Percentiles rank a stretch among this genome's conserved stretches.
Evolutionary conservation across 1,284 basidiomycete species (phyloP).

Genomic region (Lignosus rhinocerotis): DNA sequence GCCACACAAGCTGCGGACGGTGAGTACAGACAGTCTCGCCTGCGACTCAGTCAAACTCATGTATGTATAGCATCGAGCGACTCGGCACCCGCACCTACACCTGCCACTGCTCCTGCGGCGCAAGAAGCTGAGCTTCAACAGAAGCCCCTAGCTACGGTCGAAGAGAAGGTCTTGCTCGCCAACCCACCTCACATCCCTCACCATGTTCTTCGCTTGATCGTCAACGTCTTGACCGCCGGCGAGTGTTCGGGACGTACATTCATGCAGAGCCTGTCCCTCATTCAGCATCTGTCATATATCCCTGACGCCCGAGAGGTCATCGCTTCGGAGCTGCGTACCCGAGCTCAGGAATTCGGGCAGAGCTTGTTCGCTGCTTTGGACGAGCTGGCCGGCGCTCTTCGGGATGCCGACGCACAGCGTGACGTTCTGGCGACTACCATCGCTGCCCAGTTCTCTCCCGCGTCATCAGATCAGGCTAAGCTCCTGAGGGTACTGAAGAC

Average conservation of each 20-base stretch:
- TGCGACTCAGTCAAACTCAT: not conserved
- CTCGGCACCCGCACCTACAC: not conserved
- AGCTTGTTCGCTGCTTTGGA: constrained; percentile 75
- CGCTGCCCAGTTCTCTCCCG: constrained; percentile 86
- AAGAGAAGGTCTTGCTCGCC: constrained; percentile 66
- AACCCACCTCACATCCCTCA: constrained; percentile 84
- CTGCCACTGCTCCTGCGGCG: constrained; percentile 16
- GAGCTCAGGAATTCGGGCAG: constrained; percentile 85
- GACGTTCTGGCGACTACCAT: constrained; percentile 67
- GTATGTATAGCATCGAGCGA: not conserved
- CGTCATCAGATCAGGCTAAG: constrained; percentile 92
- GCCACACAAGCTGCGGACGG: constrained; percentile 9
- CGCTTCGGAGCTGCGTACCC: constrained; percentile 80
- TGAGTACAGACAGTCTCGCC: not conserved
- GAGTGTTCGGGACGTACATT: constrained; percentile 96
- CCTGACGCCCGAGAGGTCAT: constrained; percentile 87
- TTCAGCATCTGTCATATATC: constrained; percentile 87
- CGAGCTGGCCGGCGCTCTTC: constrained; percentile 68
- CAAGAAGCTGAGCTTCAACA: constrained; percentile 24
- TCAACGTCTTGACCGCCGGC: constrained; percentile 91
- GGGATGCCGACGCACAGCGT: constrained; percentile 44
- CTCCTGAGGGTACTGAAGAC: constrained; percentile 92
- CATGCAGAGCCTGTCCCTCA: constrained; percentile 85
- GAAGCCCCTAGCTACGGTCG: constrained; percentile 40
- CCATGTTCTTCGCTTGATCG: constrained; percentile 80